A percentile compares a stretch with the other conserved stretches of the same genome.
phyloP scores from a whole-genome alignment of 352 stramenopile species.

The Phytophthora quininea region DNA sequence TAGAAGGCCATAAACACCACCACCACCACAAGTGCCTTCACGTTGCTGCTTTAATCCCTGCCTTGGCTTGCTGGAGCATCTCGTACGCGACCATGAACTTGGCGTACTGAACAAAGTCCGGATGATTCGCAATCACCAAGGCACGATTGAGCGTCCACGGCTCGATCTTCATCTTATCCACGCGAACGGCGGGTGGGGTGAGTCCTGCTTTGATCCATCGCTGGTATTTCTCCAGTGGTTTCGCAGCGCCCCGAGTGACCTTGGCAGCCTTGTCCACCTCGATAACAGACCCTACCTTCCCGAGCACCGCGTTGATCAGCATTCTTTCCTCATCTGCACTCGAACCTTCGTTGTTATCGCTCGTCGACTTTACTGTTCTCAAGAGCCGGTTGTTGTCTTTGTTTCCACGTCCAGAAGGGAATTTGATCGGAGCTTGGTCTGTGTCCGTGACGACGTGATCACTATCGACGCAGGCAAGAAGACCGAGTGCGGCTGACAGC shows the following conservation, averaged over 20 bases:
- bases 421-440: background rate
- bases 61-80: background rate
- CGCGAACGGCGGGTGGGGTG: slow-evolving; percentile 2
- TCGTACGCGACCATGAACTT: slow-evolving; percentile 18
- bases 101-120: slow-evolving; percentile 10
- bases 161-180: slow-evolving; percentile 10
- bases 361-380: background rate
- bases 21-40: background rate
- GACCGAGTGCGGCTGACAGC: background rate
- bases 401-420: background rate
- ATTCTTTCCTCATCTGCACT: slow-evolving; percentile 11
- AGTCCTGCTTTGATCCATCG: slow-evolving; percentile 8
- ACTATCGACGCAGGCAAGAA: background rate
- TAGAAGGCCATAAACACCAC: background rate
- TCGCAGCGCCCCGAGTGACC: slow-evolving; percentile 5
- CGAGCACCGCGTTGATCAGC: slow-evolving; percentile 14
- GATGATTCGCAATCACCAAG: background rate
- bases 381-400: background rate
- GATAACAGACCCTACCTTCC: slow-evolving; percentile 12
- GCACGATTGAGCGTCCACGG: background rate
- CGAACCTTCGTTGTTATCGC: background rate
- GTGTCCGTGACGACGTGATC: background rate
- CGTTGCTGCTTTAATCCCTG: background rate
- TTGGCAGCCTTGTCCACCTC: slow-evolving; percentile 6
- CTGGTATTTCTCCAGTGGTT: slow-evolving; percentile 15